Evolutionary conservation across 495 filamentous ascomycete genomes (phyloP).

Genomic region (Penicillium manginii): DNA sequence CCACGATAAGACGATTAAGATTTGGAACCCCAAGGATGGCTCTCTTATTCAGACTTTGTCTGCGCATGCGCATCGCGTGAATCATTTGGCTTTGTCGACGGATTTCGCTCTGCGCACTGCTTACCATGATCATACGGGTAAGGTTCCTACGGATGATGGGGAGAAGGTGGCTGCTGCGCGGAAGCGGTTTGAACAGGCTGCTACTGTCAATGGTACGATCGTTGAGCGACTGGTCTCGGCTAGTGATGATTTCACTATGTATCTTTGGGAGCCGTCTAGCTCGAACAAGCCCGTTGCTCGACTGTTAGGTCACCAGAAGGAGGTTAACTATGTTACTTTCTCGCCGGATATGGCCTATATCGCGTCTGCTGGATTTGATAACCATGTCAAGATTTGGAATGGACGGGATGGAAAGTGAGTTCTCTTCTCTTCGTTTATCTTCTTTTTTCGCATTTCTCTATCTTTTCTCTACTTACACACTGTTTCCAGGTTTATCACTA

Average conservation of each 20-base stretch:
- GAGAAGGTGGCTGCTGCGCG: conserved; percentile 76
- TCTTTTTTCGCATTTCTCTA: no score
- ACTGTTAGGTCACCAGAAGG: conserved; percentile 91
- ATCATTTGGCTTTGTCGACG: conserved; percentile 92
- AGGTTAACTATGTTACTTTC: conserved; percentile 94
- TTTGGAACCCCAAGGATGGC: conserved; percentile 83
- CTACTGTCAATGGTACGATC: conserved; percentile 75
- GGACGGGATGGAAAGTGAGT: conserved; percentile 66
- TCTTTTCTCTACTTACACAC: background rate
- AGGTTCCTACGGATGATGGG: conserved; percentile 67
- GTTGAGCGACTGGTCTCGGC: conserved; percentile 88
- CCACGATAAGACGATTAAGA: conserved; percentile 92
- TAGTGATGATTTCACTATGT: conserved; percentile 95
- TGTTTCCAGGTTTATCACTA: conserved; percentile 70
- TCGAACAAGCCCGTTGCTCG: conserved; percentile 85
- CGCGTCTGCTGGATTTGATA: conserved; percentile 89
- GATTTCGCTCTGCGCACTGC: conserved; percentile 88
- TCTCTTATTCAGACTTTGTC: conserved; percentile 78
- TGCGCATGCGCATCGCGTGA: conserved; percentile 91
- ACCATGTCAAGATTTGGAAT: conserved; percentile 88
- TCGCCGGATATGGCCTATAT: conserved; percentile 86
- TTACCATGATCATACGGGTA: conserved; percentile 82
- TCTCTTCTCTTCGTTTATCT: background rate
- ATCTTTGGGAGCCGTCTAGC: conserved; percentile 84
- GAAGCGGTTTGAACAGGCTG: conserved; percentile 86